phyloP scores from a whole-genome alignment of 108 stramenopile genomes.

The Seminavis robusta region DNA sequence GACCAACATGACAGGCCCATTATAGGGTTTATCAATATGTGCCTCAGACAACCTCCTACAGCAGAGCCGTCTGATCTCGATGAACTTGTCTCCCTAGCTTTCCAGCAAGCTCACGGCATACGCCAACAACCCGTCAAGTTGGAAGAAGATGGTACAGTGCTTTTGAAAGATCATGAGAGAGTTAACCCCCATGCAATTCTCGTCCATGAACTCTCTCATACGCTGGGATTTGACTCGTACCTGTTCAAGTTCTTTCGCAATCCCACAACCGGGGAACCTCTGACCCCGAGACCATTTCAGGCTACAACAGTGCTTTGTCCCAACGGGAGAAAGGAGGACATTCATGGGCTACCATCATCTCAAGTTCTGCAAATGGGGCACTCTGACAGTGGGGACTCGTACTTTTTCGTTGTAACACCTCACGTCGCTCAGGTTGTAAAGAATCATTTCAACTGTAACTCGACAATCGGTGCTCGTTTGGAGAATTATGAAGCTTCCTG shows the following conservation, averaged over 20 bases:
- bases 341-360: not conserved
- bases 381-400: slow-evolving; percentile 8
- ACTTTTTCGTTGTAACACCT: slow-evolving; percentile 31
- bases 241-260: slow-evolving; percentile 43
- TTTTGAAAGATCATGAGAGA: not conserved
- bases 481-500: slow-evolving; percentile 51
- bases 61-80: not conserved
- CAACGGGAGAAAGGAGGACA: not conserved
- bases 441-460: slow-evolving; percentile 50
- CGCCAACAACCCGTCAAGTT: too few relatives aligned
- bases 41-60: slow-evolving; percentile 1
- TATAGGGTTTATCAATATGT: slow-evolving; percentile 27
- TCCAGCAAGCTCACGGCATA: too few relatives aligned
- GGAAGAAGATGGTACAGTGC: too few relatives aligned
- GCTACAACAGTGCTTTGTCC: not conserved
- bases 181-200: not conserved
- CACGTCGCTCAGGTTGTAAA: slow-evolving; percentile 39
- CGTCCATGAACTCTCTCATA: slow-evolving; percentile 49
- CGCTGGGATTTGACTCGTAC: slow-evolving; percentile 41
- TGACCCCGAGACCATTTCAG: slow-evolving; percentile 41
- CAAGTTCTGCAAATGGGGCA: slow-evolving; percentile 3
- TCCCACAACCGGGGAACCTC: slow-evolving; percentile 38
- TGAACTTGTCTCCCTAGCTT: too few relatives aligned
- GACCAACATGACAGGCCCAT: slow-evolving; percentile 29
- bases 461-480: slow-evolving; percentile 34